Evolutionary conservation across 306 rosid genomes (phyloP), one percentile per base, ranked within the genome.

Genomic region (Trifolium subterraneum): DNA sequence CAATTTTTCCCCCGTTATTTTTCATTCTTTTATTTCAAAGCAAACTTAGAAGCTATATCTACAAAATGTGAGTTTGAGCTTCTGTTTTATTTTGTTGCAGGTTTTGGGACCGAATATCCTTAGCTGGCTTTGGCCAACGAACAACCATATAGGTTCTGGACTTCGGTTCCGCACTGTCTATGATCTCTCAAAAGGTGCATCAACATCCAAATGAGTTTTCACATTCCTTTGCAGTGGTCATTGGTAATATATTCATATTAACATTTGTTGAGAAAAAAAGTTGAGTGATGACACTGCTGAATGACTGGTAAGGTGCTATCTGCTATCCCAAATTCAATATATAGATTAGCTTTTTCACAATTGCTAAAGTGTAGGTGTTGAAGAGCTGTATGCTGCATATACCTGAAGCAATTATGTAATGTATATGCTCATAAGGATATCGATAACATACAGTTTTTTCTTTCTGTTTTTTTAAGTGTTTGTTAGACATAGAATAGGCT

Each of bases 91-190:
- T 72, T 79, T 75, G 73, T 64, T 79, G 68, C 87, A 93, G 98
- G 88, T 91, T 81, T 79, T 94, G 78, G 98, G 98, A 72, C 89
- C 96, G 76, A 90, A 86, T 83, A 80, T 88, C 47, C 86, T 84
- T 58, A 54, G 81, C 58, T 94, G 98, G 98, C 70, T 86, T 67
- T 86, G 90, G 83, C 98, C 97, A 52, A 81, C 88, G 18, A 51
- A 91, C 1, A 77, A 82, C 72, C 93, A 91, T 82, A 86, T 89
- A 31, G 98, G 90, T 75, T 84, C 97, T 31, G 98, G 98, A 76
- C 87, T 91, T 63, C 81, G 56, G 68, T 94, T 87, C 80, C 88
- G 78, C 25, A 87, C 94, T 0, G 75, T 84, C 64, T 86, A 76
- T 7, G 90, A 91, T 76, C 73, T 54, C 52, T 25, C 88, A 27